phyloP scores from a whole-genome alignment of 1,139 yeast genomes.

The Kodamaea sp. region DNA sequence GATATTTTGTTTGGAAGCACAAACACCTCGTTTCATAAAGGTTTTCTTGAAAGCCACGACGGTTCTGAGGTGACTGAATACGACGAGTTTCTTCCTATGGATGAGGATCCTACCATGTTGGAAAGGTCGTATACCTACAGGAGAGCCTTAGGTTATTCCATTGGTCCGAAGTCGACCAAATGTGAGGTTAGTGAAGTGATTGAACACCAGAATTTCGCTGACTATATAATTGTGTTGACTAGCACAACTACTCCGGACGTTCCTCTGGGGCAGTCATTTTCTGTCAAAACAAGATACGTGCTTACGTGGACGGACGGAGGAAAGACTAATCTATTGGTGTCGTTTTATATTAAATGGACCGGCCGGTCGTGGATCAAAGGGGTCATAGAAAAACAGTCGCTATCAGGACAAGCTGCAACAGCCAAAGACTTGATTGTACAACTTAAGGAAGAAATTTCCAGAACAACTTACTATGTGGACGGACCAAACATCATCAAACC shows the following conservation, averaged over 20 bases:
- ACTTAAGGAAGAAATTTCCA: conserved; percentile 31
- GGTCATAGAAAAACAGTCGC: conserved; percentile 53
- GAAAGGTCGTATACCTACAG: conserved; percentile 45
- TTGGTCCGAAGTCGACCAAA: conserved; percentile 59
- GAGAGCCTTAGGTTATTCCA: conserved; percentile 50
- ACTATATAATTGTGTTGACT: conserved; percentile 37
- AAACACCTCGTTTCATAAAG: conserved; percentile 41
- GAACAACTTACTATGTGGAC: conserved; percentile 23
- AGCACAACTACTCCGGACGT: conserved; percentile 57
- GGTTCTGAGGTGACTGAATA: conserved; percentile 49
- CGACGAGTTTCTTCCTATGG: conserved; percentile 36
- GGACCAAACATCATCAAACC: conserved; percentile 19
- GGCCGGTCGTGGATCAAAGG: conserved; percentile 60
- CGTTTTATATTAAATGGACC: conserved; percentile 53
- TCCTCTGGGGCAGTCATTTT: conserved; percentile 58
- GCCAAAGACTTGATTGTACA: conserved; percentile 33
- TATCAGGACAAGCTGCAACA: conserved; percentile 48
- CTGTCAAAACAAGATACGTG: conserved; percentile 50
- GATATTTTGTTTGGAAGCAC: conserved; percentile 48
- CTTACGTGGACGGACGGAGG: conserved; percentile 50
- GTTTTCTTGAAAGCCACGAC: conserved; percentile 45
- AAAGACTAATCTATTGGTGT: conserved; percentile 41
- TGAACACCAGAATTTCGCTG: conserved; percentile 41
- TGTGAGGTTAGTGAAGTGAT: conserved; percentile 51
- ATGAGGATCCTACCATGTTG: conserved; percentile 31